phyloP scores from a whole-genome alignment of 441 rosid genomes.

The Arabidopsis lyrata region DNA sequence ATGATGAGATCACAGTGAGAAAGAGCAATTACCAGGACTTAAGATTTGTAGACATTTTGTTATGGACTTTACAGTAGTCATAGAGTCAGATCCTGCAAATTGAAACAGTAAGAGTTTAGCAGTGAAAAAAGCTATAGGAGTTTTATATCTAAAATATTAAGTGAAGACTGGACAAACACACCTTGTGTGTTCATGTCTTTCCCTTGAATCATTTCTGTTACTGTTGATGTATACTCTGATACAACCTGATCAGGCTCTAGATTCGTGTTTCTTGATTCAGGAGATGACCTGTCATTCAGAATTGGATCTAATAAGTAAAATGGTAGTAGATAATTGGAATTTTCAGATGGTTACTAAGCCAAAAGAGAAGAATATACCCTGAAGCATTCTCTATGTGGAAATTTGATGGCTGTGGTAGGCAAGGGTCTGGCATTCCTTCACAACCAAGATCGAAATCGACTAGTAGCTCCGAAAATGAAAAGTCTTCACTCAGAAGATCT shows the following conservation, averaged over 20 bases:
- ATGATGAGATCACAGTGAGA: slow-evolving; percentile 12
- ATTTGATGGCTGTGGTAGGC: slow-evolving; percentile 26
- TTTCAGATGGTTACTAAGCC: not conserved
- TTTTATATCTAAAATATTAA: not conserved
- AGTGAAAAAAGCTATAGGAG: not conserved
- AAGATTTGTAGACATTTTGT: slow-evolving; percentile 59
- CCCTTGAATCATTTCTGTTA: slow-evolving; percentile 56
- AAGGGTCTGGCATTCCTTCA: slow-evolving; percentile 44
- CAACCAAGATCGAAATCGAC: slow-evolving; percentile 73
- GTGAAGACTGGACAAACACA: slow-evolving; percentile 25
- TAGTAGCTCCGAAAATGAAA: slow-evolving; percentile 74
- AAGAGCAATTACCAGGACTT: slow-evolving; percentile 58
- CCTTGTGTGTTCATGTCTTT: slow-evolving; percentile 56
- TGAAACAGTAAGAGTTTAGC: slow-evolving; percentile 11
- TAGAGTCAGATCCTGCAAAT: slow-evolving; percentile 54
- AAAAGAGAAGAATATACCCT: slow-evolving; percentile 55
- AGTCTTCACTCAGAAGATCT: slow-evolving; percentile 68
- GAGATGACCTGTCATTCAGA: slow-evolving; percentile 55
- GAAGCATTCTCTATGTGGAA: slow-evolving; percentile 51
- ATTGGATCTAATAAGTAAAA: not conserved
- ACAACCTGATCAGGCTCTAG: slow-evolving; percentile 49
- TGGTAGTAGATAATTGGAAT: not conserved
- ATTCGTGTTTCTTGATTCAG: slow-evolving; percentile 57
- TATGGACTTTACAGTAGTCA: slow-evolving; percentile 57
- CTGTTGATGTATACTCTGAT: slow-evolving; percentile 62